Conservation (phyloP, 371 early-diverging fungal genomes). For the Mortierella sp. region DNA sequence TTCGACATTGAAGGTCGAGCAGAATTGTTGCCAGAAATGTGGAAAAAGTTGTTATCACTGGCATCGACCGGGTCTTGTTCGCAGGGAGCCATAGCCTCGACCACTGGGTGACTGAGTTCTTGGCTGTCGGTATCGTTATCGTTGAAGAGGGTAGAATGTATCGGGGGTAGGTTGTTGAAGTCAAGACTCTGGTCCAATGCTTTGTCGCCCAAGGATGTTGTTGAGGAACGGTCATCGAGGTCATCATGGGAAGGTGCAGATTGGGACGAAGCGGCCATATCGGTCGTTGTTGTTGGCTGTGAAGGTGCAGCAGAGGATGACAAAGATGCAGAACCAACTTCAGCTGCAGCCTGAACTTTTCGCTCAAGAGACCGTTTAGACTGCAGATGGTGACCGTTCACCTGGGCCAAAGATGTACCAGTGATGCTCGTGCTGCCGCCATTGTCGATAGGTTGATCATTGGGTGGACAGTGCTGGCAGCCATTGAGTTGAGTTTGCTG, state of each 20-base stretch:
- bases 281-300: neutral
- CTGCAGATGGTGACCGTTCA: constrained; percentile 32
- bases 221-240: neutral
- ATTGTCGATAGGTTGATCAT: constrained; percentile 5
- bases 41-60: constrained; percentile 1
- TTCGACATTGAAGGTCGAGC: constrained; percentile 6
- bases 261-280: neutral
- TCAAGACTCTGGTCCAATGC: neutral
- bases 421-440: constrained; percentile 5
- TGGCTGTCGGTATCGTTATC: neutral
- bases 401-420: constrained; percentile 7
- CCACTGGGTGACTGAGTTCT: neutral
- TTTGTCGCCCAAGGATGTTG: neutral
- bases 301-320: neutral
- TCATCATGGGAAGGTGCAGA: neutral
- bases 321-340: neutral
- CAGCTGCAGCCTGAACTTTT: constrained; percentile 21
- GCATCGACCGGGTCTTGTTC: constrained; percentile 1
- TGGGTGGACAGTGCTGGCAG: constrained; percentile 61
- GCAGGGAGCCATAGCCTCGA: neutral
- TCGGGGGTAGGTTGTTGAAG: neutral
- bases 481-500: constrained; percentile 16
- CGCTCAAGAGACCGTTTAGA: constrained; percentile 26
- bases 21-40: neutral
- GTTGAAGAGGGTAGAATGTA: neutral